Percentiles rank a stretch among this genome's conserved stretches.
Evolutionary conservation across 169 alveolate species (phyloP).

Genomic region (Theileria annulata): DNA sequence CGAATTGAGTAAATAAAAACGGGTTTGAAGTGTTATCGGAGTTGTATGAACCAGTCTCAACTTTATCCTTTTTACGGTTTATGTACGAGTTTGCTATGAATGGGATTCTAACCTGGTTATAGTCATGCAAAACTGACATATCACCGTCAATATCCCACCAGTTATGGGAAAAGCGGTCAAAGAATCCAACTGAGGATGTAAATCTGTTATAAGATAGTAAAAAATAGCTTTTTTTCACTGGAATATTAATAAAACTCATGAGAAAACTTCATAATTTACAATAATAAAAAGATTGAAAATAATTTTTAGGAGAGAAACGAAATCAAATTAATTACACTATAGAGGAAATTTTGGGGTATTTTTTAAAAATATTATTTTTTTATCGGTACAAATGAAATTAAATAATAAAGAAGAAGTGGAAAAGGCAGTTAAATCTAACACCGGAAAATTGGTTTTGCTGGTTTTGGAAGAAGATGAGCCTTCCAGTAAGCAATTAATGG

Average conservation of each 20-base stretch:
- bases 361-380: background rate
- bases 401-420: constrained; percentile 9
- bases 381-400: constrained; percentile 5
- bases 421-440: background rate
- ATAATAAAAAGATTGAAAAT: background rate
- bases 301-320: background rate
- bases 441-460: constrained; percentile 59
- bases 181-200: background rate
- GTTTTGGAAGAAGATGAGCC: constrained; percentile 35
- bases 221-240: background rate
- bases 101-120: constrained; percentile 66
- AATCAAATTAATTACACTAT: background rate
- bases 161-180: constrained; percentile 34
- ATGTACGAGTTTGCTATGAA: constrained; percentile 57
- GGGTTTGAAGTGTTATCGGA: background rate
- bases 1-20: background rate
- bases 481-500: constrained; percentile 30
- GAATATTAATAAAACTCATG: background rate
- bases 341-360: background rate
- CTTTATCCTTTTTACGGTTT: constrained; percentile 6
- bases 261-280: background rate
- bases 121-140: constrained; percentile 60
- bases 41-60: background rate
- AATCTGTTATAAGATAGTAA: background rate
- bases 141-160: constrained; percentile 72